Percentiles rank a stretch among this genome's conserved stretches.
phyloP scores from a whole-genome alignment of 768 basidiomycete species.

The Exidia glandulosa region DNA sequence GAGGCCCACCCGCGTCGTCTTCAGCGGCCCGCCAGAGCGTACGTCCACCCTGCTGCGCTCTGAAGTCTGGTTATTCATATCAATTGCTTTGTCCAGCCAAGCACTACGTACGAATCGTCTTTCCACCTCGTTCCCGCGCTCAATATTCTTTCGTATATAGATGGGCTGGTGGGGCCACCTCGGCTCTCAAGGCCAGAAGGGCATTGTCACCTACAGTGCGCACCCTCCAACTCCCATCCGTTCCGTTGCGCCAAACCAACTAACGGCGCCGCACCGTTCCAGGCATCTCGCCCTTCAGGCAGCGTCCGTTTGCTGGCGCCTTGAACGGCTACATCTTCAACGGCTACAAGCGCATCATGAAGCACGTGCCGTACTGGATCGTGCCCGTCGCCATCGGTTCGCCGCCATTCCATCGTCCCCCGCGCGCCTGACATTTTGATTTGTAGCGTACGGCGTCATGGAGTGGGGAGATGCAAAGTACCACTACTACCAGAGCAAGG shows the following conservation, averaged over 20 bases:
- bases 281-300: conserved; percentile 81
- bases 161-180: conserved; percentile 88
- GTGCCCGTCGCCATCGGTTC: conserved; percentile 68
- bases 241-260: background rate
- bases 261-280: conserved; percentile 1
- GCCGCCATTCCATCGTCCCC: conserved; percentile 18
- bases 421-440: background rate
- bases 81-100: conserved; percentile 45
- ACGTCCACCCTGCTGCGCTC: conserved; percentile 20
- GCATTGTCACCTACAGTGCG: conserved; percentile 69
- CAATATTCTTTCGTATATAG: conserved; percentile 25
- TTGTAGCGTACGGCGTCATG: conserved; percentile 65
- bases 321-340: conserved; percentile 75
- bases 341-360: conserved; percentile 66
- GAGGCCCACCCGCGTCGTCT: conserved; percentile 50
- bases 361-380: conserved; percentile 67
- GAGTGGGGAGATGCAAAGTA: conserved; percentile 66
- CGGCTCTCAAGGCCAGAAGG: conserved; percentile 58
- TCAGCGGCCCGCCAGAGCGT: conserved; percentile 79
- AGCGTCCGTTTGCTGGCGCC: conserved; percentile 60
- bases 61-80: background rate
- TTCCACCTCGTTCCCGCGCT: background rate
- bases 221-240: background rate
- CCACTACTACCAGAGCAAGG: conserved; percentile 65
- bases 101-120: conserved; percentile 57